phyloP scores from a whole-genome alignment of 1,139 yeast genomes.

The Debaryomyces robertsiae region DNA sequence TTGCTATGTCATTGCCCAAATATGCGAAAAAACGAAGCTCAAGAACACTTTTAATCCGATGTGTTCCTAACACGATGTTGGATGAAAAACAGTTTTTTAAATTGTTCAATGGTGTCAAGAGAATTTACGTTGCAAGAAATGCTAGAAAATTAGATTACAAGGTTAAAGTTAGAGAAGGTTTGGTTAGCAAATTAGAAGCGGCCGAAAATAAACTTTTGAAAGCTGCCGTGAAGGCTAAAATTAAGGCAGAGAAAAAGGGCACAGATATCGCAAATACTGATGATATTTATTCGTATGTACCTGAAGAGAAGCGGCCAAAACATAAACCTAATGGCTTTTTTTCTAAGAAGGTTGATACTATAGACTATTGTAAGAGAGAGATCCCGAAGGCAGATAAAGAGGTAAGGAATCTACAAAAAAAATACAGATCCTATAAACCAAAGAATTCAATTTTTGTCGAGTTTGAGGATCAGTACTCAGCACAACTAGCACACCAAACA shows the following conservation, averaged over 20 bases:
- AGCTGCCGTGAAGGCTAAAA: slow-evolving; percentile 60
- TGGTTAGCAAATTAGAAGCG: slow-evolving; percentile 66
- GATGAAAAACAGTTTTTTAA: slow-evolving; percentile 63
- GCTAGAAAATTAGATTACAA: slow-evolving; percentile 58
- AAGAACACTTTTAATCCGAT: slow-evolving; percentile 77
- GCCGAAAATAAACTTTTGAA: slow-evolving; percentile 65
- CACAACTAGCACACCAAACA: slow-evolving; percentile 70
- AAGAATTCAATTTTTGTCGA: slow-evolving; percentile 67
- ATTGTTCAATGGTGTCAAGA: slow-evolving; percentile 68
- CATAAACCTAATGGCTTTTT: slow-evolving; percentile 60
- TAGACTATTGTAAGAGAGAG: slow-evolving; percentile 57
- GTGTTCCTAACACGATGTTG: slow-evolving; percentile 70
- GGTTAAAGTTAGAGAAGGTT: slow-evolving; percentile 61
- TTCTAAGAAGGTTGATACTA: slow-evolving; percentile 58
- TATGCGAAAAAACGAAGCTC: slow-evolving; percentile 75
- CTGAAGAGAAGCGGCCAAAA: slow-evolving; percentile 75
- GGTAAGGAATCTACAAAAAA: slow-evolving; percentile 53
- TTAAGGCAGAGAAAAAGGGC: slow-evolving; percentile 67
- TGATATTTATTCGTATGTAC: slow-evolving; percentile 66
- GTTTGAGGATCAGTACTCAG: slow-evolving; percentile 68
- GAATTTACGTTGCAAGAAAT: slow-evolving; percentile 76
- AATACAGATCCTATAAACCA: slow-evolving; percentile 45
- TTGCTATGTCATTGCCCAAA: slow-evolving; percentile 77
- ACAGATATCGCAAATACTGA: slow-evolving; percentile 47
- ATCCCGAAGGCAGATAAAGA: slow-evolving; percentile 58